A percentile compares a stretch with the other conserved stretches of the same genome.
Evolutionary conservation across 805 yeast genomes (phyloP).

Genomic region (Komagataella mondaviorum): DNA sequence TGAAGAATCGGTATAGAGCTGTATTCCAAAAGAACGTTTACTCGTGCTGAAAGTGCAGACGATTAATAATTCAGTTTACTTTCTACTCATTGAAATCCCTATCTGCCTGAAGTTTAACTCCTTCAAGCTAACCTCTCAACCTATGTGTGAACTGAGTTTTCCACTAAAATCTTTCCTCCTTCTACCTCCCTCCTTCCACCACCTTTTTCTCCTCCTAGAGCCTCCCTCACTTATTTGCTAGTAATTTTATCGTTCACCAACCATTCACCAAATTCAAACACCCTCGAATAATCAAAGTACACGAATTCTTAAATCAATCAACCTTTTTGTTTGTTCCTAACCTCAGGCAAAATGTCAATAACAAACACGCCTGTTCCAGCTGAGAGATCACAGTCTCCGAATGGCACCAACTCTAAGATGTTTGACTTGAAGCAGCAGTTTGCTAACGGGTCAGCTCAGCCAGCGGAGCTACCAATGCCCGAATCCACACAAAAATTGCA

Average conservation of each 20-base stretch:
- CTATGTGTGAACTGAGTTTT: no score
- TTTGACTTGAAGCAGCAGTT: not conserved
- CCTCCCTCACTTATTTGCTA: no score
- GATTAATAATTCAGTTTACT: no score
- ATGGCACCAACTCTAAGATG: not conserved
- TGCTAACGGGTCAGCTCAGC: constrained; percentile 1
- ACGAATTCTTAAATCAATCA: not conserved
- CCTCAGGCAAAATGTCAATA: not conserved
- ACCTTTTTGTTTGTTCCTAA: not conserved
- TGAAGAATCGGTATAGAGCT: no score
- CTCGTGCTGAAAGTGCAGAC: no score
- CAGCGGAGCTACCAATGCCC: constrained; percentile 12
- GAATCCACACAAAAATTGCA: constrained; percentile 12
- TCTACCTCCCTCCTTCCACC: no score
- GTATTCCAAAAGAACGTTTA: no score
- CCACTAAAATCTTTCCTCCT: no score
- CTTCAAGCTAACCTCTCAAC: no score
- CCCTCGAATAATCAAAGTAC: not conserved
- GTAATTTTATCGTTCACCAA: not conserved
- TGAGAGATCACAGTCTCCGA: not conserved
- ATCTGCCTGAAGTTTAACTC: no score
- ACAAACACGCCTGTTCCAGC: not conserved
- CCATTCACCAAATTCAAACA: not conserved
- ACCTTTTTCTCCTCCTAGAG: no score
- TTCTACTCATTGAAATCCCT: no score